Evolutionary conservation across 352 stramenopile genomes (phyloP).

Genomic region (Phytophthora litchii): DNA sequence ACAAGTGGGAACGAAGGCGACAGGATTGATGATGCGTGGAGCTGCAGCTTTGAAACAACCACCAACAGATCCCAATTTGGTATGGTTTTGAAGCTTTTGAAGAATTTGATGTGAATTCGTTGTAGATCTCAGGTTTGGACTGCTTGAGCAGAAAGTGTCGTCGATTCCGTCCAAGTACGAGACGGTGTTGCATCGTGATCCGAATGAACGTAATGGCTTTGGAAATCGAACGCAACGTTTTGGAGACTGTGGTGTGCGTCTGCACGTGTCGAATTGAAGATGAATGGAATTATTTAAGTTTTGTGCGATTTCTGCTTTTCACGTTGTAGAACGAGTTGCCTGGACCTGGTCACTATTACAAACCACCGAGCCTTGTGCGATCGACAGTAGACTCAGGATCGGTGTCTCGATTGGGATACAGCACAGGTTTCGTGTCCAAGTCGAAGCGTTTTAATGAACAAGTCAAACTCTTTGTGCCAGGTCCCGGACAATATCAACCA

Average conservation of each 20-base stretch:
- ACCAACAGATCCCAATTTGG: constrained; percentile 26
- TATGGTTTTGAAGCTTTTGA: neutral
- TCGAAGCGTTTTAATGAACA: constrained; percentile 71
- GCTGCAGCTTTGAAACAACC: constrained; percentile 22
- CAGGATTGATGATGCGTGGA: constrained; percentile 39
- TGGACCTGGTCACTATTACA: constrained; percentile 76
- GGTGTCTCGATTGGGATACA: constrained; percentile 76
- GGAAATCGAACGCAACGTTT: constrained; percentile 73
- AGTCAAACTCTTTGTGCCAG: constrained; percentile 51
- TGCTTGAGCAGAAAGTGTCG: constrained; percentile 46
- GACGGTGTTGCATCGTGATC: constrained; percentile 66
- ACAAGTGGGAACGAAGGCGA: constrained; percentile 59
- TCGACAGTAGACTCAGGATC: constrained; percentile 68
- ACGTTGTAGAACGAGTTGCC: constrained; percentile 66
- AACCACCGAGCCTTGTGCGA: constrained; percentile 60
- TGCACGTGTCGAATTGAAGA: neutral
- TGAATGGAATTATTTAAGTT: constrained; percentile 2
- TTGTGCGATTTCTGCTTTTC: constrained; percentile 7
- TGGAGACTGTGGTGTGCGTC: constrained; percentile 51
- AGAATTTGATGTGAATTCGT: neutral
- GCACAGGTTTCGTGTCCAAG: constrained; percentile 81
- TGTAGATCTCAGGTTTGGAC: neutral
- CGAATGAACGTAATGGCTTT: constrained; percentile 69
- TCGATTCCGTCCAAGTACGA: constrained; percentile 87
- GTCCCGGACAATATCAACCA: constrained; percentile 71